Evolutionary conservation across 2,329 filamentous ascomycete genomes (phyloP), one percentile per base, ranked within the genome.

Genomic region (Xylariaceae sp.): DNA sequence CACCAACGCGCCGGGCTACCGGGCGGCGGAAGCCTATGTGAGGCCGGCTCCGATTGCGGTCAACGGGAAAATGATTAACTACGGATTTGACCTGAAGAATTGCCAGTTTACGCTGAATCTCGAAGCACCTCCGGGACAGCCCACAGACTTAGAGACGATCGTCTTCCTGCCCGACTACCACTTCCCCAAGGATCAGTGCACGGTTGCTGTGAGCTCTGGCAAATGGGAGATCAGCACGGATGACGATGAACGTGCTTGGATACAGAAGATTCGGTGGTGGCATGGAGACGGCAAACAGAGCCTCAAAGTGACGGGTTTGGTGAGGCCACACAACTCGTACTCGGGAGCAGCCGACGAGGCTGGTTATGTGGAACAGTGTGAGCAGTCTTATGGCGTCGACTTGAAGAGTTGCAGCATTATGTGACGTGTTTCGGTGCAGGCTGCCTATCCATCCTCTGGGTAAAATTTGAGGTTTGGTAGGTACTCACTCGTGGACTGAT

Each of bases 11-110:
- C 77, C 81, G 0, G 90, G 92, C 1, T 87, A 84, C 54, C 84
- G 92, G 26, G 92, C 90, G 1, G 90, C 89, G 3, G 90, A 98
- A 63, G 90, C 94, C 1, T 97, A 88, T 54, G 79, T 97, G 23
- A 82, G 92, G 2, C 92, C 92, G 1, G 83, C 83, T 1, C 87
- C 92, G 0, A 80, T 89, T 17, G 70, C 73, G 3, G 85, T 85
- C 0, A 81, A 81, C 34, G 92, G 92, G 8, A 73, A 75, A 18
- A 69, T 96, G 11, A 59, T 74, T 2, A 70, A 74, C 8, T 85
- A 86, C 54, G 83, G 80, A 2, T 98, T 98, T 55, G 88, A 96
- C 59, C 70, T 98, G 37, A 77, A 76, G 33, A 83, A 74, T 43
- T 90, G 85, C 59, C 75, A 74, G 8, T 97, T 95, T 61, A 80